These are phyloP conservation scores for Fraxinus angustifolia DNA, from an alignment of 305 asterid species.

Conservation along the genomic window DNA sequence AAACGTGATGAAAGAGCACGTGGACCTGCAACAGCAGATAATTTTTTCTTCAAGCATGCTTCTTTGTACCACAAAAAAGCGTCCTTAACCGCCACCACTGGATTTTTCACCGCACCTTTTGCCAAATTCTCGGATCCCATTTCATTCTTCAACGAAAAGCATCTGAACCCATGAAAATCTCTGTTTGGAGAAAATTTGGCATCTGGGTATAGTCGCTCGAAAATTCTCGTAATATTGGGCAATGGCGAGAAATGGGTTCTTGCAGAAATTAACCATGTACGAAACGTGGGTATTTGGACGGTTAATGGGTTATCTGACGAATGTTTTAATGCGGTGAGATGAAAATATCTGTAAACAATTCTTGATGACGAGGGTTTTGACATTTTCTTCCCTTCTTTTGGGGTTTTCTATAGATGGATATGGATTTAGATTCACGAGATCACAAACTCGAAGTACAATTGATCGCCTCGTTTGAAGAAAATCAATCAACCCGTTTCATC, in stretches of 20 bases:
- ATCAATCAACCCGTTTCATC: background rate
- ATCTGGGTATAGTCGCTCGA: conserved; percentile 34
- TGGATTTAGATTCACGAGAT: conserved; percentile 22
- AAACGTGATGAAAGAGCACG: conserved; percentile 33
- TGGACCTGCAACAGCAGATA: conserved; percentile 55
- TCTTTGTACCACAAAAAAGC: conserved; percentile 55
- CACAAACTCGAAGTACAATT: conserved; percentile 24
- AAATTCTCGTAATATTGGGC: conserved; percentile 24
- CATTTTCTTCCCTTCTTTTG: conserved; percentile 31
- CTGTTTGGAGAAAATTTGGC: conserved; percentile 25
- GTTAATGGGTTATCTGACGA: conserved; percentile 28
- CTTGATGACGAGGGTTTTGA: conserved; percentile 55
- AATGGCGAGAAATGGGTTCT: conserved; percentile 45
- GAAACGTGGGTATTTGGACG: conserved; percentile 30
- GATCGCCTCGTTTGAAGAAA: background rate
- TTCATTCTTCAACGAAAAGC: conserved; percentile 41
- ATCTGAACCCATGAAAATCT: conserved; percentile 48
- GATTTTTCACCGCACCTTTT: conserved; percentile 35
- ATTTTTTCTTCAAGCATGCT: conserved; percentile 89
- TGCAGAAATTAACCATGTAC: conserved; percentile 42
- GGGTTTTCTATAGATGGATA: background rate
- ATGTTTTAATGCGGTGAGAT: conserved; percentile 49
- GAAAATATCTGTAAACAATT: conserved; percentile 36
- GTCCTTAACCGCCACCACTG: conserved; percentile 37
- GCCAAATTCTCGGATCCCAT: conserved; percentile 41